phyloP scores from a whole-genome alignment of 768 basidiomycete species.

The Saitozyma sp. region DNA sequence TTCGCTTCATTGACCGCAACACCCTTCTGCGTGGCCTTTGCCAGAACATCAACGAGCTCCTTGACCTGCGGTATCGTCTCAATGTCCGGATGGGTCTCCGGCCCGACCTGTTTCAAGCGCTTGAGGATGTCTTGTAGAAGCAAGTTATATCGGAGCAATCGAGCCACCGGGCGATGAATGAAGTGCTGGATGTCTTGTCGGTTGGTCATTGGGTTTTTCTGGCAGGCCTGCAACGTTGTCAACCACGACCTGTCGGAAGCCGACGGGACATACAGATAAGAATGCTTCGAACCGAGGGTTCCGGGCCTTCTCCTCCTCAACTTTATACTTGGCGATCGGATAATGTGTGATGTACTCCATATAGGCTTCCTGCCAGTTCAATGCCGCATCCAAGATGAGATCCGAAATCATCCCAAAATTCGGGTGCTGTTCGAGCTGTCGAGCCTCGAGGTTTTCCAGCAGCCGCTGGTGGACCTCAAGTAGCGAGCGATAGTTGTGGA shows the following conservation, averaged over 20 bases:
- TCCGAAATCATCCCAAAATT: constrained; percentile 49
- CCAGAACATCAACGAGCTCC: constrained; percentile 79
- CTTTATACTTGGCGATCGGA: constrained; percentile 52
- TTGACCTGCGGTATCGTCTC: constrained; percentile 80
- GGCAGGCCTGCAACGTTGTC: constrained; percentile 47
- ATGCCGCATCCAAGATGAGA: constrained; percentile 51
- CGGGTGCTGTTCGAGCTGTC: constrained; percentile 54
- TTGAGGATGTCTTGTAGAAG: constrained; percentile 78
- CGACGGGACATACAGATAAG: constrained; percentile 31
- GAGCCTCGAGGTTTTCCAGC: constrained; percentile 43
- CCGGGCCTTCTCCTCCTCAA: constrained; percentile 44
- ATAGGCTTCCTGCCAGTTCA: constrained; percentile 53
- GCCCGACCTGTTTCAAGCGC: constrained; percentile 60
- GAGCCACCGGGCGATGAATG: constrained; percentile 86
- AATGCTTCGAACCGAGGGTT: constrained; percentile 47
- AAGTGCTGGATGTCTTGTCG: constrained; percentile 90
- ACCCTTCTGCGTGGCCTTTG: constrained; percentile 83
- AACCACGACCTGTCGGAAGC: not conserved
- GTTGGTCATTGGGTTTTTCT: constrained; percentile 72
- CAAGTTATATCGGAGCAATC: constrained; percentile 82
- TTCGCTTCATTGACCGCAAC: constrained; percentile 82
- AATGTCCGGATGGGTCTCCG: constrained; percentile 70
- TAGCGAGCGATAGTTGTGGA: constrained; percentile 78
- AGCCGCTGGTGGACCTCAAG: constrained; percentile 47
- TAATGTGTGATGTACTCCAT: constrained; percentile 53